A percentile compares a stretch with the other conserved stretches of the same genome.
These are phyloP conservation scores for Nicotiana paniculata DNA, from an alignment of 257 asterid species.

Conservation along the genomic window DNA sequence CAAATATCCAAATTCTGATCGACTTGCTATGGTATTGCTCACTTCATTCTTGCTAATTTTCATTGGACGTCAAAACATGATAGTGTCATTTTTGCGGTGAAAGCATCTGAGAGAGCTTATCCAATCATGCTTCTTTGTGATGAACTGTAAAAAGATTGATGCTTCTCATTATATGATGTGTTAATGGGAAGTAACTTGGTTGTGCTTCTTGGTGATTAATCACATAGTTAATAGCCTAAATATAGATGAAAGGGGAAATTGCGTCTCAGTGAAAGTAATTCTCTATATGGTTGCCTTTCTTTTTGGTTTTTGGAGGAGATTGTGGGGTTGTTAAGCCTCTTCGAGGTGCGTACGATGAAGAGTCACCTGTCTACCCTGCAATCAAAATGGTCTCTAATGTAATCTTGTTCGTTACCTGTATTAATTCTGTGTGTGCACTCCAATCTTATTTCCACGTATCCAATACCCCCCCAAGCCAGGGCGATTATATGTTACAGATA, in stretches of 20 bases:
- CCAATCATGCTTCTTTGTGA: not conserved
- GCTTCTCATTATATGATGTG: not conserved
- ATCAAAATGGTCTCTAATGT: not conserved
- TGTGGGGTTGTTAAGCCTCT: not conserved
- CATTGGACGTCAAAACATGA: not conserved
- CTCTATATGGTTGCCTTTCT: not conserved
- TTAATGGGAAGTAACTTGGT: not conserved
- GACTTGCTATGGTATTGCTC: constrained; percentile 70
- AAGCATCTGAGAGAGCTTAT: constrained; percentile 5
- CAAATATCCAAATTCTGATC: constrained; percentile 80
- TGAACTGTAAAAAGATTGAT: not conserved
- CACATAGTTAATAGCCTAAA: not conserved
- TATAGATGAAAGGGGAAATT: not conserved
- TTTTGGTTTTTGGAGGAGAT: not conserved
- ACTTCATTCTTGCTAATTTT: constrained; percentile 2
- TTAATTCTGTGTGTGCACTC: not conserved
- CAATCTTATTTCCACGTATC: not conserved
- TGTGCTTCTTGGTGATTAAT: constrained; percentile 5
- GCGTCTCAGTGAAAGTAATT: not conserved
- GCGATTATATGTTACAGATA: not conserved
- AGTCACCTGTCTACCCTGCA: not conserved
- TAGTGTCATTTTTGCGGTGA: not conserved
- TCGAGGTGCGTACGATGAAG: not conserved
- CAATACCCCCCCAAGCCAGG: not conserved
- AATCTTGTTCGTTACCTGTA: not conserved